Evolutionary conservation across 257 asterid genomes (phyloP).

Genomic region (Scutellaria minor): DNA sequence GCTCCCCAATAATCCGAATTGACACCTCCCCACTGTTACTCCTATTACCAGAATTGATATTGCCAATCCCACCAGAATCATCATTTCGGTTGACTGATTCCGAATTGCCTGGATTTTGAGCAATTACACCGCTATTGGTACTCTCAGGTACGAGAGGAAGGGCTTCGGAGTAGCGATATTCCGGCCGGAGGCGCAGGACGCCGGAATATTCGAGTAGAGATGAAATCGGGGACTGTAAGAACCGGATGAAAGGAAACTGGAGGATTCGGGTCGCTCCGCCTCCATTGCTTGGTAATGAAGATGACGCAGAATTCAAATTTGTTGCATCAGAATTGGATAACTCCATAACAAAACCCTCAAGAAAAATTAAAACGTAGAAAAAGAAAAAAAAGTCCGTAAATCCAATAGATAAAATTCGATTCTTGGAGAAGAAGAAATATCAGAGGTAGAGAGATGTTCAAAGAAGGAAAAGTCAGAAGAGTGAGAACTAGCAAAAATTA

Average conservation of each 20-base stretch:
- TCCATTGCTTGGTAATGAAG: conserved; percentile 48
- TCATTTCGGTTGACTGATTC: conserved; percentile 33
- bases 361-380: not conserved
- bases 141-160: conserved; percentile 44
- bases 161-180: conserved; percentile 54
- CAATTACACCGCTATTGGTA: conserved; percentile 20
- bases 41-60: conserved; percentile 23
- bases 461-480: conserved; percentile 39
- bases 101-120: conserved; percentile 27
- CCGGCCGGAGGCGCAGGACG: conserved; percentile 59
- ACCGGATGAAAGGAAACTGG: conserved; percentile 56
- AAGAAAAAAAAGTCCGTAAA: not conserved
- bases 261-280: conserved; percentile 40
- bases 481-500: conserved; percentile 31
- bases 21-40: conserved; percentile 69
- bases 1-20: conserved; percentile 70
- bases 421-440: conserved; percentile 42
- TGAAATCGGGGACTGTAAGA: conserved; percentile 53
- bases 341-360: conserved; percentile 49
- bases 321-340: conserved; percentile 48
- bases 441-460: conserved; percentile 22
- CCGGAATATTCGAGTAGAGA: conserved; percentile 78
- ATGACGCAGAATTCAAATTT: conserved; percentile 42
- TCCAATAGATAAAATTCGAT: conserved; percentile 17
- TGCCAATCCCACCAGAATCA: conserved; percentile 32